phyloP scores from a whole-genome alignment of 1,139 yeast genomes.

The Geotrichum siamense region DNA sequence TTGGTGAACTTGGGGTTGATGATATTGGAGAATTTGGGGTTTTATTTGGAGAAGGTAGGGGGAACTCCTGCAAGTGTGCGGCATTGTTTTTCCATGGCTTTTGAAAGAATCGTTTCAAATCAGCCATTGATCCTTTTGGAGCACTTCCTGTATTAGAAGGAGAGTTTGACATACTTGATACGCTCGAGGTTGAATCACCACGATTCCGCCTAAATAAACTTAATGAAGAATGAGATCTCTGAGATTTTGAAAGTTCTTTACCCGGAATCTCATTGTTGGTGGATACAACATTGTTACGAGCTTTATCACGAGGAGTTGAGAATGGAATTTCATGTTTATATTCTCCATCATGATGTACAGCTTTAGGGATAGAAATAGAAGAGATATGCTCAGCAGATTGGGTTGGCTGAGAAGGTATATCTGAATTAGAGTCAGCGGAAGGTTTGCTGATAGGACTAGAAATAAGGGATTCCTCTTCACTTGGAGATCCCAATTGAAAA shows the following conservation, averaged over 20 bases:
- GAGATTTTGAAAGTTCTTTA: slow-evolving; percentile 16
- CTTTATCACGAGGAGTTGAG: not conserved
- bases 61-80: slow-evolving; percentile 12
- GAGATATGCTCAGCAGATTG: slow-evolving; percentile 1
- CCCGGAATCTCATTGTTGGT: slow-evolving; percentile 6
- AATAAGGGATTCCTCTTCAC: slow-evolving; percentile 5
- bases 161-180: not conserved
- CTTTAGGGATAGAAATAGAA: slow-evolving; percentile 11
- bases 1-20: slow-evolving; percentile 11
- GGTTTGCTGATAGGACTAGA: not conserved
- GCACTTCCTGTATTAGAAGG: slow-evolving; percentile 6
- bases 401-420: slow-evolving; percentile 4
- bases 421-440: not conserved
- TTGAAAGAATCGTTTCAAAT: slow-evolving; percentile 31
- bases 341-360: slow-evolving; percentile 12
- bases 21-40: slow-evolving; percentile 5
- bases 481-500: slow-evolving; percentile 10
- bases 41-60: not conserved
- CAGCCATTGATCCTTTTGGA: slow-evolving; percentile 25
- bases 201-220: slow-evolving; percentile 26
- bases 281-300: not conserved
- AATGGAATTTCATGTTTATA: slow-evolving; percentile 1
- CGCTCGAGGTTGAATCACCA: slow-evolving; percentile 22
- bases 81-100: slow-evolving; percentile 27
- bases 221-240: slow-evolving; percentile 27